phyloP scores from a whole-genome alignment of 495 filamentous ascomycete genomes.

The Trichoderma gamsii region DNA sequence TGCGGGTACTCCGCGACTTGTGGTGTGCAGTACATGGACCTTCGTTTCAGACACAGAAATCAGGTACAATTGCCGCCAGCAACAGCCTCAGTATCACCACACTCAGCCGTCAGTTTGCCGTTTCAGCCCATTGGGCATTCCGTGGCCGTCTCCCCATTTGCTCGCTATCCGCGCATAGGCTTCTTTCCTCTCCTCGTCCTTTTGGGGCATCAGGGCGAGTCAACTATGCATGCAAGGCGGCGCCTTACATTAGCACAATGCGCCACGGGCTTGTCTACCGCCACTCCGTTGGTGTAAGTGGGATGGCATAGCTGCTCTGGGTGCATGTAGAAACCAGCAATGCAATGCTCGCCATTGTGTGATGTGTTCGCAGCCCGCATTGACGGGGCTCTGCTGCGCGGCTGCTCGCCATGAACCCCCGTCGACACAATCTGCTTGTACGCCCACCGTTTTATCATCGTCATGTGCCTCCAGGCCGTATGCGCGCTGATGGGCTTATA shows the following conservation, averaged over 20 bases:
- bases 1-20: too few species aligned
- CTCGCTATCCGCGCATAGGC: neutral
- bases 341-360: too few species aligned
- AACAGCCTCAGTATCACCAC: neutral
- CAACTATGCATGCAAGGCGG: neutral
- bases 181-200: neutral
- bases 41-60: neutral
- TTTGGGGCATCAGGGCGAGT: neutral
- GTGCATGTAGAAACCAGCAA: too few species aligned
- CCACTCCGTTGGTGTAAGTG: neutral
- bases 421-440: neutral
- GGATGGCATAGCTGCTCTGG: too few species aligned
- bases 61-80: neutral
- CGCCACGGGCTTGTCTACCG: neutral
- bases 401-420: neutral
- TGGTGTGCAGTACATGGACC: too few species aligned
- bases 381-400: neutral
- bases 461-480: neutral
- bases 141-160: neutral
- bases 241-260: neutral
- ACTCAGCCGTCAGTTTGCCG: conserved; percentile 1
- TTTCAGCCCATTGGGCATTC: neutral
- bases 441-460: neutral
- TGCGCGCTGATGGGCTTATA: neutral
- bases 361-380: too few species aligned